These are phyloP conservation scores for Aquanectria penicillioides DNA, from an alignment of 2,329 filamentous ascomycete genomes.

Conservation along the genomic window DNA sequence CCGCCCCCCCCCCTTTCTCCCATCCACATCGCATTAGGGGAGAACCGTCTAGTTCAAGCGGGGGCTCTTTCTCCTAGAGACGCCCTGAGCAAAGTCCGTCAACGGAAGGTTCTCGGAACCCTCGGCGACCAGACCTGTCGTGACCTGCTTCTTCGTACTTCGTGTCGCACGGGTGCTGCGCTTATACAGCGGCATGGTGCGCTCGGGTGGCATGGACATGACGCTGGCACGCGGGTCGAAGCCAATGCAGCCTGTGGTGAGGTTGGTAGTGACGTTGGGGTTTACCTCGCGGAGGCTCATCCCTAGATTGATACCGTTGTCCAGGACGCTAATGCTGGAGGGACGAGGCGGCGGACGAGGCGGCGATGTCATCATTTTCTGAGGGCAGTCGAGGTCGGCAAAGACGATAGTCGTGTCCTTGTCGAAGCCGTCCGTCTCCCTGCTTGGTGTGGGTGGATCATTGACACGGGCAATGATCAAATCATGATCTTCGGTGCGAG, in stretches of 20 bases:
- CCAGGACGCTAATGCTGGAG: conserved; percentile 39
- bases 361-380: conserved; percentile 43
- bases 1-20: not conserved
- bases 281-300: conserved; percentile 66
- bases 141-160: conserved; percentile 46
- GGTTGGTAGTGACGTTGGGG: conserved; percentile 58
- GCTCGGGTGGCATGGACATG: conserved; percentile 53
- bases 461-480: conserved; percentile 55
- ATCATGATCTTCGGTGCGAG: conserved; percentile 71
- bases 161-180: conserved; percentile 51
- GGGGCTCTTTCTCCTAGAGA: conserved; percentile 65
- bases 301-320: conserved; percentile 46
- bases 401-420: conserved; percentile 54
- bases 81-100: conserved; percentile 55
- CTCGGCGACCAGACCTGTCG: conserved; percentile 47
- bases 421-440: conserved; percentile 42
- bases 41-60: conserved; percentile 50
- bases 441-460: conserved; percentile 40
- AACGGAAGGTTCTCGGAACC: conserved; percentile 64
- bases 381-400: conserved; percentile 47
- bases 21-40: not conserved
- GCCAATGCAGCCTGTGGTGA: conserved; percentile 47
- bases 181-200: conserved; percentile 60
- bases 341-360: conserved; percentile 45
- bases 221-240: conserved; percentile 57